Base-by-base conservation (phyloP, 257 asterid genomes). In the Leonotis leonurus region DNA sequence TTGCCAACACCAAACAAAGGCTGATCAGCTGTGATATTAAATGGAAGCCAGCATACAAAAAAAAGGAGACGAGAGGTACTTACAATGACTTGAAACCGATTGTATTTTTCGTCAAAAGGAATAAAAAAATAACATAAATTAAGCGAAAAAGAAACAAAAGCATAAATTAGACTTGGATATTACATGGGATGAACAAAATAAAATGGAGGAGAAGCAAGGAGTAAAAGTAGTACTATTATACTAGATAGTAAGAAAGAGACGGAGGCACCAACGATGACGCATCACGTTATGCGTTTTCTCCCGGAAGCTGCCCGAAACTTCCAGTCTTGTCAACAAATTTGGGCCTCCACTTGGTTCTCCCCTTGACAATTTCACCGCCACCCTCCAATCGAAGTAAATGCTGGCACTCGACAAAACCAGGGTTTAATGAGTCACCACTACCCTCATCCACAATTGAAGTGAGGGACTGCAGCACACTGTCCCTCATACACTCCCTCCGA, bases 401-500 rank as follows among this genome's bases (percentile, higher is more conserved):
- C 73, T 89, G 99, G 73, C 92, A 87, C 79, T 89, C 93, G 0
- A 85, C 68, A 13, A 41, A n/a, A 36, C 82, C 91, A 26, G 82
- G 67, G 27, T 56, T 62, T 2, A 76, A 76, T 41, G 76, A 20
- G 32, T 81, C 81, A 1, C 76, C 85, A 4, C 48, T 76, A 21
- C 72, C 69, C 26, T 82, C 70, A 54, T 68, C 80, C 45, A 78
- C 57, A 39, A 93, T 81, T 16, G 94, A 83, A 20, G 95, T 80
- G 27, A 89, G 94, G 70, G 99, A 93, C 78, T 93, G 88, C 74
- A 93, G 80, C 65, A 87, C 85, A 22, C 95, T 85, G 95, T 93
- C 99, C 86, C 83, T 93, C 83, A 78, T 80, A 77, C 99, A 93
- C 71, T 93, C 99, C 84, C 97, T 87, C 65, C 96, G 72, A 67